A percentile compares a stretch with the other conserved stretches of the same genome.
phyloP scores from a whole-genome alignment of 495 filamentous ascomycete genomes.

The Tuber melanosporum region DNA sequence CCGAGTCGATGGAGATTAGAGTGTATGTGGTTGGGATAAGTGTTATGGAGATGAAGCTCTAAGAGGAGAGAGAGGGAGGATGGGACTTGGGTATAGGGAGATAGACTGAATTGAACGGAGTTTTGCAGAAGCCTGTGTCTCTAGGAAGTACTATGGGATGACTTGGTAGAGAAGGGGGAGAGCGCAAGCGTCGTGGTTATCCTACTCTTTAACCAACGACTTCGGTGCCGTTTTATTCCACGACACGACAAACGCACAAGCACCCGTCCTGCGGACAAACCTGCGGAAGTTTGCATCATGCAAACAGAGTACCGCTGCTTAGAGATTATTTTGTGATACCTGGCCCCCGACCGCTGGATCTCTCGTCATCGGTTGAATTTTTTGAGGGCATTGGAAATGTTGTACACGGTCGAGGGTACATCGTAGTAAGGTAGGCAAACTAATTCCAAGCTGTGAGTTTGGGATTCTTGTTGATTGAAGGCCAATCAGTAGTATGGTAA shows the following conservation, averaged over 20 bases:
- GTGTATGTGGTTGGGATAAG: not conserved
- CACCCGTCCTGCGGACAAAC: not conserved
- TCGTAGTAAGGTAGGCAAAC: not conserved
- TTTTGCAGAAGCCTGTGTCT: not conserved
- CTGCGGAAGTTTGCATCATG: conserved; percentile 1
- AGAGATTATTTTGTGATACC: not conserved
- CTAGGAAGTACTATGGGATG: not conserved
- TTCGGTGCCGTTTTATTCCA: not conserved
- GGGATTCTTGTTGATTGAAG: not conserved
- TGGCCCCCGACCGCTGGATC: not conserved
- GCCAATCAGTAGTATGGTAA: not conserved
- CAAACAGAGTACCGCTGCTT: not conserved
- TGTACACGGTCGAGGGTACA: not conserved
- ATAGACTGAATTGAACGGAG: not conserved
- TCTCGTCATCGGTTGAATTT: not conserved
- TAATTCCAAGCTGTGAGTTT: not conserved
- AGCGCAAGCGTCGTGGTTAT: not conserved
- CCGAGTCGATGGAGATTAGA: not conserved
- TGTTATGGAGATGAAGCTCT: not conserved
- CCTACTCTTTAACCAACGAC: not conserved
- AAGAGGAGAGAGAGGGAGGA: not conserved
- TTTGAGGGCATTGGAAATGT: not conserved
- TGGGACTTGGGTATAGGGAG: not conserved
- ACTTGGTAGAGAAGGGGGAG: not conserved
- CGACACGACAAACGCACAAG: not conserved